Base-by-base conservation (phyloP, 2,329 filamentous ascomycete species). In the Pseudogymnoascus sp. region DNA sequence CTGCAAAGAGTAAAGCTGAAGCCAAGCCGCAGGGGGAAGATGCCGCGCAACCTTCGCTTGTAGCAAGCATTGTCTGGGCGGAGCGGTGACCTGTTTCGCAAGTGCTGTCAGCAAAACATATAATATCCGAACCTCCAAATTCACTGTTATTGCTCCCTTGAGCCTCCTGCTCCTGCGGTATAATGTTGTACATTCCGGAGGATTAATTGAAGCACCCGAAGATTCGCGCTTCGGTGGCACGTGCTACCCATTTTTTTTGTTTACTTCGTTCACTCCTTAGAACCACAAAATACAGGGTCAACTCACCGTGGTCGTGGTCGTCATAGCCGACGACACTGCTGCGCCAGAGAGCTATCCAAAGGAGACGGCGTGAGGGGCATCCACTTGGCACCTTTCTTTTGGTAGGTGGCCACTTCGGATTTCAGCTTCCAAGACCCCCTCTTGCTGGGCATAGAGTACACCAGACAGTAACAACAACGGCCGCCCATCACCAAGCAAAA, bases 141-240 rank as follows among this genome's bases (percentile, higher is more conserved):
- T 55, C 29, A 55, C 48, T 33, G n/a, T 55, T 55, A 55, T 33
- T 55, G 48, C 48, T 55, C 29, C 27, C 48, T 55, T 55, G 48
- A 33, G 48, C 29, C 29, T 55, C 29, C 29, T 55, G 48, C 48
- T 55, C 48, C 48, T 55, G 48, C 15, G 48, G 10, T 55, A 55
- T 55, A 55, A 55, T 55, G 48, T 33, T 55, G 48, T 55, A 55
- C 48, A 33, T 55, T 8, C 29, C 29, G 48, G 48, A 55, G 6
- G 48, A 33, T 55, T 55, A 55, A 55, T 55, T 55, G 48, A 55
- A 55, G 29, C 48, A 55, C 48, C 48, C 29, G 48, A 55, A 55
- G 48, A 55, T 33, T 55, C 48, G 48, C 48, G 48, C 29, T 55
- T 55, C 48, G 48, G 48, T 55, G 48, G 48, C 48, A 55, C 48